Percentiles rank a stretch among this genome's conserved stretches.
Evolutionary conservation across 305 asterid species (phyloP).

Genomic region (Rubia peregrina): DNA sequence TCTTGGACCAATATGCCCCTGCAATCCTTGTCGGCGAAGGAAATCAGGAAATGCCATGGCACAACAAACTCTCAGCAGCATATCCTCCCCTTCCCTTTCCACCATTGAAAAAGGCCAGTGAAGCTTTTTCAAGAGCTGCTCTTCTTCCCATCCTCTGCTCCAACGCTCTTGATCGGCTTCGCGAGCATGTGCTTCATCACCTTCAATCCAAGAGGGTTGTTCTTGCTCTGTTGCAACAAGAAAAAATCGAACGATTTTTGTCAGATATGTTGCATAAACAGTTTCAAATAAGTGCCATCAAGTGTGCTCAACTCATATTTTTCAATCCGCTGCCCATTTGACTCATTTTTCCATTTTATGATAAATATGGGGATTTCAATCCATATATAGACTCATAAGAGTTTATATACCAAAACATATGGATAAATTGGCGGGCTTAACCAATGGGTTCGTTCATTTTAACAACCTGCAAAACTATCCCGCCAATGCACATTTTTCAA

Average conservation of each 20-base stretch:
- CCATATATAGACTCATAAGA: too few species aligned
- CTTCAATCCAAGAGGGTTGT: slow-evolving; percentile 68
- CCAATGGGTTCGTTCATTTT: too few species aligned
- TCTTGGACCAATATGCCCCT: background rate
- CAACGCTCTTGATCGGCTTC: slow-evolving; percentile 38
- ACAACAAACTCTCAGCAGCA: too few species aligned
- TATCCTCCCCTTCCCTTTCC: slow-evolving; percentile 1
- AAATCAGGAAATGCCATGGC: background rate
- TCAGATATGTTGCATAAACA: background rate
- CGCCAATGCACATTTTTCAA: too few species aligned
- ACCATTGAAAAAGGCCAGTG: slow-evolving; percentile 1
- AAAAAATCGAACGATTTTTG: background rate
- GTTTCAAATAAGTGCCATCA: background rate
- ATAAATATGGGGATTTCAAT: too few species aligned
- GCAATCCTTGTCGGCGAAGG: slow-evolving; percentile 10
- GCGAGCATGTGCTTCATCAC: slow-evolving; percentile 63
- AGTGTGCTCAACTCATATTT: too few species aligned
- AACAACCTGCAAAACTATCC: too few species aligned
- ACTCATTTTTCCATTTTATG: too few species aligned
- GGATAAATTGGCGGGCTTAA: too few species aligned
- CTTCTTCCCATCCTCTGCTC: slow-evolving; percentile 26
- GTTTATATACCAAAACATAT: too few species aligned
- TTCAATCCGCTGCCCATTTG: too few species aligned
- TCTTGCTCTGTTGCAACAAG: slow-evolving; percentile 44
- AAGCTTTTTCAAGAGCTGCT: slow-evolving; percentile 30